These are phyloP conservation scores for Jamesozyma piceae DNA, from an alignment of 805 yeast genomes.

Conservation along the genomic window DNA sequence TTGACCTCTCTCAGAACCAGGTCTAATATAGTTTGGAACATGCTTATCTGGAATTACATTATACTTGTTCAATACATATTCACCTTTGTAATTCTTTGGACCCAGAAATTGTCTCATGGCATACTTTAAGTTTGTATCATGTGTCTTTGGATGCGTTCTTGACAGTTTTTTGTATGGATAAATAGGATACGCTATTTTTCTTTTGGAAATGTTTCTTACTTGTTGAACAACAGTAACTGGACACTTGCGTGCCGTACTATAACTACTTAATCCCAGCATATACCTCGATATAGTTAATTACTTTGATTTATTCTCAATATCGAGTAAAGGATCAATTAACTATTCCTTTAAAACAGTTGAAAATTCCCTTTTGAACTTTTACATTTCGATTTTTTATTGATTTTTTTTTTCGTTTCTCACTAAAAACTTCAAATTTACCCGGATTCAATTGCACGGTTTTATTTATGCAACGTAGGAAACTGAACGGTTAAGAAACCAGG, in stretches of 20 bases:
- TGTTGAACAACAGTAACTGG: slow-evolving; percentile 23
- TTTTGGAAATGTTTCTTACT: slow-evolving; percentile 39
- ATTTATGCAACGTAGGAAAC: no score
- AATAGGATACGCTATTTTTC: slow-evolving; percentile 46
- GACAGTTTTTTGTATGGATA: slow-evolving; percentile 38
- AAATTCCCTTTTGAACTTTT: no score
- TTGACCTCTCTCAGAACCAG: slow-evolving; percentile 39
- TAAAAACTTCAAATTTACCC: no score
- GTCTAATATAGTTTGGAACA: slow-evolving; percentile 61
- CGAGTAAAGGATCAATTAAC: no score
- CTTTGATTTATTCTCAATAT: no score
- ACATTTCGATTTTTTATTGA: no score
- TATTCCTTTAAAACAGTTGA: no score
- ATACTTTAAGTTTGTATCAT: slow-evolving; percentile 47
- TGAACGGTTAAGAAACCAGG: no score
- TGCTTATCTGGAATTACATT: slow-evolving; percentile 58
- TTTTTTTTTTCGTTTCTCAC: no score
- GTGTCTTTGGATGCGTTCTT: slow-evolving; percentile 33
- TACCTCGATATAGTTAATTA: no score
- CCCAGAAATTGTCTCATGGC: slow-evolving; percentile 72
- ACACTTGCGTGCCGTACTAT: neutral
- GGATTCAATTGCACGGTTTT: no score
- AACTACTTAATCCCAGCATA: no score
- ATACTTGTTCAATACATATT: slow-evolving; percentile 68
- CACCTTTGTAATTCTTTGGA: slow-evolving; percentile 75